Conservation (phyloP, 768 basidiomycete species). For the Coprinellus micaceus region DNA sequence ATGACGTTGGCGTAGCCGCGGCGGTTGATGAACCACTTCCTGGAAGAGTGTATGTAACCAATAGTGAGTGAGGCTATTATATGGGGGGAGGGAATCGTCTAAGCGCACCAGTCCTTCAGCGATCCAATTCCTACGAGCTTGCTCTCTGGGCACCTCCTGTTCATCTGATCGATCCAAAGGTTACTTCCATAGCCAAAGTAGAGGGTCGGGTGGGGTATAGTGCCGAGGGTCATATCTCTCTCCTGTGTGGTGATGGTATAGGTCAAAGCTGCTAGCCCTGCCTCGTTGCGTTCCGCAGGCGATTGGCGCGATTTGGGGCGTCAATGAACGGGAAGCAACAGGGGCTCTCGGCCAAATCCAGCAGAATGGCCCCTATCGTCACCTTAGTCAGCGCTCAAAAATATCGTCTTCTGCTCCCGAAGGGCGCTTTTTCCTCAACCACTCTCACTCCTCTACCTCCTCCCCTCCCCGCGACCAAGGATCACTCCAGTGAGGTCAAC, state of each 20-base stretch:
- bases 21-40: constrained; percentile 47
- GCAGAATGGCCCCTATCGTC: not conserved
- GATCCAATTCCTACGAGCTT: constrained; percentile 37
- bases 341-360: not conserved
- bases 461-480: constrained; percentile 62
- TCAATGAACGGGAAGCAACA: not conserved
- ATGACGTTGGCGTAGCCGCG: constrained; percentile 44
- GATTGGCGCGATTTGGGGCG: not conserved
- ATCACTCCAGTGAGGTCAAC: constrained; percentile 82
- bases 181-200: constrained; percentile 54
- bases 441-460: constrained; percentile 3
- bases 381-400: not conserved
- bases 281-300: not conserved
- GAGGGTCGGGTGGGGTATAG: constrained; percentile 11
- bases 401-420: not conserved
- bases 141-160: constrained; percentile 41
- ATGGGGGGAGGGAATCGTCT: too few relatives aligned
- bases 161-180: constrained; percentile 48
- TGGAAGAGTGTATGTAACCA: constrained; percentile 13
- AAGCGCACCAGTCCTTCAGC: constrained; percentile 36
- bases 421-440: not conserved
- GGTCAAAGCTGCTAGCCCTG: not conserved
- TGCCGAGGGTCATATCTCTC: not conserved
- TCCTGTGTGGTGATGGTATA: not conserved
- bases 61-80: not conserved